These are phyloP conservation scores for Anacardium occidentale DNA, from an alignment of 345 rosid genomes.

Conservation along the genomic window DNA sequence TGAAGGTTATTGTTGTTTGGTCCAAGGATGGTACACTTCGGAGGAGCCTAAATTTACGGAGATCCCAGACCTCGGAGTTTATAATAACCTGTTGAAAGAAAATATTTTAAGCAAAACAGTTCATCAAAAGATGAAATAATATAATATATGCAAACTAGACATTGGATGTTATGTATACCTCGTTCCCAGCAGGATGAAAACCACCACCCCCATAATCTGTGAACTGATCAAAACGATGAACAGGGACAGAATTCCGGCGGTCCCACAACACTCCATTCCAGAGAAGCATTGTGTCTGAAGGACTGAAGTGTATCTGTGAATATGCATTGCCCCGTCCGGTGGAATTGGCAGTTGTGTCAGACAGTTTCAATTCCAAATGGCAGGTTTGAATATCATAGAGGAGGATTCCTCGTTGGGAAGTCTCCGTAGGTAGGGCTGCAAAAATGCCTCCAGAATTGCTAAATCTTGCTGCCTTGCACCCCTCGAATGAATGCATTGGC, in stretches of 20 bases:
- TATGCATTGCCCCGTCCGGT: conserved; percentile 69
- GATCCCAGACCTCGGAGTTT: conserved; percentile 98
- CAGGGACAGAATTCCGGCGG: conserved; percentile 51
- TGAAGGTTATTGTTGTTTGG: conserved; percentile 86
- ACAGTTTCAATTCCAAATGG: conserved; percentile 48
- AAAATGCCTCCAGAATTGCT: conserved; percentile 73
- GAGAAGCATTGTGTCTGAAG: conserved; percentile 73
- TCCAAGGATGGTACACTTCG: conserved; percentile 92
- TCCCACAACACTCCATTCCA: conserved; percentile 98
- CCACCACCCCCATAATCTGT: conserved; percentile 98
- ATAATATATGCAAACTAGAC: neutral
- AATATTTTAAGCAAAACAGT: neutral
- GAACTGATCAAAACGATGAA: conserved; percentile 83
- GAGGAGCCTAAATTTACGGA: conserved; percentile 75
- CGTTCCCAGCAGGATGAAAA: conserved; percentile 96
- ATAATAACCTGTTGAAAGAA: conserved; percentile 63
- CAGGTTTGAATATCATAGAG: conserved; percentile 83
- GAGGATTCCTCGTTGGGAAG: conserved; percentile 67
- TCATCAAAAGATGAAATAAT: neutral
- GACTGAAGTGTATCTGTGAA: conserved; percentile 84
- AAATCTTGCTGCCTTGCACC: conserved; percentile 88
- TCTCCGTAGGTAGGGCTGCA: conserved; percentile 67
- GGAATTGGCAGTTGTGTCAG: conserved; percentile 55
- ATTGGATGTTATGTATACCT: conserved; percentile 46
- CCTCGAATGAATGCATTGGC: conserved; percentile 70